phyloP scores from a whole-genome alignment of 768 basidiomycete species.

The Tylopilus subfusipes region DNA sequence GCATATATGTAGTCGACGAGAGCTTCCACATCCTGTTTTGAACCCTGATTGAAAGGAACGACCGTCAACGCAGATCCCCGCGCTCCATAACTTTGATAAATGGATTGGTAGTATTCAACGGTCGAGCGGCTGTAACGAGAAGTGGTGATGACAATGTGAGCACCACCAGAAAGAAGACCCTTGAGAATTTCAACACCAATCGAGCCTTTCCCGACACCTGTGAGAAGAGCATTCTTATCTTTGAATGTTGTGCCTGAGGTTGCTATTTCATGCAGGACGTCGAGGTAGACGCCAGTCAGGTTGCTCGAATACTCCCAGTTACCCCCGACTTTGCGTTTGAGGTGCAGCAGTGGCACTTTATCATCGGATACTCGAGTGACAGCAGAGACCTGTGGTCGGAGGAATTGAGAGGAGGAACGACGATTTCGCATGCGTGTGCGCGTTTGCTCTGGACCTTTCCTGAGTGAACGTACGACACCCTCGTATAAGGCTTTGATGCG shows the following conservation, averaged over 20 bases:
- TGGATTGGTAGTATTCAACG: slow-evolving; percentile 97
- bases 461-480: slow-evolving; percentile 90
- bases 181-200: slow-evolving; percentile 98
- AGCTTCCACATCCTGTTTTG: slow-evolving; percentile 97
- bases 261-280: slow-evolving; percentile 96
- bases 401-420: slow-evolving; percentile 94
- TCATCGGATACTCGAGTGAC: slow-evolving; percentile 72
- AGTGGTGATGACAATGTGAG: slow-evolving; percentile 95
- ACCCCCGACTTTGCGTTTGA: slow-evolving; percentile 94
- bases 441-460: slow-evolving; percentile 67
- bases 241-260: slow-evolving; percentile 98
- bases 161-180: slow-evolving; percentile 93
- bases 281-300: slow-evolving; percentile 91
- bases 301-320: slow-evolving; percentile 98
- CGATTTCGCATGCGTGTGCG: slow-evolving; percentile 62
- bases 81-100: slow-evolving; percentile 93
- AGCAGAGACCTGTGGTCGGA: slow-evolving; percentile 82
- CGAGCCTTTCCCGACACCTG: slow-evolving; percentile 96
- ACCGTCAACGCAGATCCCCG: slow-evolving; percentile 96
- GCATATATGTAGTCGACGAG: slow-evolving; percentile 98
- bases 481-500: slow-evolving; percentile 94
- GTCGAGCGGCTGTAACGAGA: slow-evolving; percentile 94
- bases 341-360: slow-evolving; percentile 89
- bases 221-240: slow-evolving; percentile 97
- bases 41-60: slow-evolving; percentile 99